Evolutionary conservation across 73 alveolate species (phyloP).

Genomic region (Paramecium primaurelia): DNA sequence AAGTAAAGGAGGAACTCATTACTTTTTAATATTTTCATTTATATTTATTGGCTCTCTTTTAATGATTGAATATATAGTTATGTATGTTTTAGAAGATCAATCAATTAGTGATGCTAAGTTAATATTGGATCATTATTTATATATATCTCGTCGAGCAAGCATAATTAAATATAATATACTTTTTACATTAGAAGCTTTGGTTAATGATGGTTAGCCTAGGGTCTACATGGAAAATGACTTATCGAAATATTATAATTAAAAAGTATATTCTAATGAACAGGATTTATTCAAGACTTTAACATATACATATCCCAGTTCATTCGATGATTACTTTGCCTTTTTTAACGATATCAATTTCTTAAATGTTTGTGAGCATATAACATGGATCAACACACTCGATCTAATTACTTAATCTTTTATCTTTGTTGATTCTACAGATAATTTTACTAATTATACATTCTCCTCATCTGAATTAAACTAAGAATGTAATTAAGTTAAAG

Average conservation of each 20-base stretch:
- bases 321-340: not conserved
- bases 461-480: not conserved
- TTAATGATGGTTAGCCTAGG: not conserved
- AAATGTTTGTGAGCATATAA: slow-evolving; percentile 19
- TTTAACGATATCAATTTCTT: not conserved
- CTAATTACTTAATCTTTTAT: not conserved
- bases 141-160: not conserved
- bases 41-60: not conserved
- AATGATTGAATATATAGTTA: slow-evolving; percentile 17
- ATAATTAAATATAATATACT: slow-evolving; percentile 22
- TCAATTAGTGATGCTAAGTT: not conserved
- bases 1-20: slow-evolving; percentile 31
- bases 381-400: not conserved
- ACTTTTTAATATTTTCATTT: not conserved
- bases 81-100: slow-evolving; percentile 27
- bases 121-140: not conserved
- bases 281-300: slow-evolving; percentile 10
- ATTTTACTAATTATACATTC: not conserved
- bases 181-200: not conserved
- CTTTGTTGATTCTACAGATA: not conserved
- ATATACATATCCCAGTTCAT: not conserved
- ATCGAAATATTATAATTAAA: not conserved
- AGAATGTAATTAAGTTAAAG: not conserved
- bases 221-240: not conserved
- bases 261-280: not conserved